These are phyloP conservation scores for Sambucus nigra DNA, from an alignment of 129 eudicot species.

Conservation along the genomic window DNA sequence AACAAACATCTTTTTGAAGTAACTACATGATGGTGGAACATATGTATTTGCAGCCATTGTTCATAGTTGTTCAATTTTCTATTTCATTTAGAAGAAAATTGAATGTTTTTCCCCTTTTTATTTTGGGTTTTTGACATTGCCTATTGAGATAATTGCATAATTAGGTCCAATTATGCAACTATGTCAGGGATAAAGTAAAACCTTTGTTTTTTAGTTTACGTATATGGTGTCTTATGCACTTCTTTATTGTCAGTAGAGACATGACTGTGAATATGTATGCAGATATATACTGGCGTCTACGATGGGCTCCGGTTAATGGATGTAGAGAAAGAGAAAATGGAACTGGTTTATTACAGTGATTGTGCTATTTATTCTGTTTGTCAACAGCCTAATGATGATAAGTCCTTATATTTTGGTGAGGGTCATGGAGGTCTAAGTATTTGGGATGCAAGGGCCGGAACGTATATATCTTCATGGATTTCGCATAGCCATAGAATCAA, in stretches of 20 bases:
- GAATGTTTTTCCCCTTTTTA: too few relatives aligned
- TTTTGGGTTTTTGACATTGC: too few relatives aligned
- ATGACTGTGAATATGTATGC: conserved; percentile 18
- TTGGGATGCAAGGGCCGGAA: conserved; percentile 61
- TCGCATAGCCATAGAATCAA: conserved; percentile 62
- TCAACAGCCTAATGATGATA: conserved; percentile 40
- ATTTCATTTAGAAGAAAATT: too few relatives aligned
- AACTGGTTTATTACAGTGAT: conserved; percentile 34
- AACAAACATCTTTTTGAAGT: too few relatives aligned
- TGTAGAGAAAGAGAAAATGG: conserved; percentile 62
- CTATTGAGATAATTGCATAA: too few relatives aligned
- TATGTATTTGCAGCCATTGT: too few relatives aligned
- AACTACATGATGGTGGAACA: too few relatives aligned
- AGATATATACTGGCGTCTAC: conserved; percentile 67
- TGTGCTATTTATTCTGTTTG: conserved; percentile 41
- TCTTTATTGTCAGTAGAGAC: too few relatives aligned
- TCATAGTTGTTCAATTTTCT: too few relatives aligned
- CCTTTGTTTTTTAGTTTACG: background rate
- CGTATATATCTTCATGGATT: conserved; percentile 35
- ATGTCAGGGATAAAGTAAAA: too few relatives aligned
- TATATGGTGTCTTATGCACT: too few relatives aligned
- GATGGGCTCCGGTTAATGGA: conserved; percentile 82
- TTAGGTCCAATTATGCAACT: too few relatives aligned
- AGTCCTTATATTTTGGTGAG: conserved; percentile 58
- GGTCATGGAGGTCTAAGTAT: conserved; percentile 44